Conservation (phyloP, 148 eudicot species). For the Linanthus parryae region DNA sequence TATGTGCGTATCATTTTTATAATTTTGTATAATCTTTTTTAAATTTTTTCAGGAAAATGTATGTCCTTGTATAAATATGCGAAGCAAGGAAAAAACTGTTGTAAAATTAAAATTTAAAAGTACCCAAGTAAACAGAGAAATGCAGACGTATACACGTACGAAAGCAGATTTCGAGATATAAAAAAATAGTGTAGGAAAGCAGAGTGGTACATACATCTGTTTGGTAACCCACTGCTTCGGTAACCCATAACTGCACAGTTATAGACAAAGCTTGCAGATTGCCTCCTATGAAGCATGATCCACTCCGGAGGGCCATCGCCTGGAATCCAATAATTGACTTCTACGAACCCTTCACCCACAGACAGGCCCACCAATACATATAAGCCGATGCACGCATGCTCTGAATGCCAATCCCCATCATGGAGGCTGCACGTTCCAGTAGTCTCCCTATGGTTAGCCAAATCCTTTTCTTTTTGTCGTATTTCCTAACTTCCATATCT, state of each 20-base stretch:
- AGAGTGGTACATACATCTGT: no score
- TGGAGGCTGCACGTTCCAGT: slow-evolving; percentile 61
- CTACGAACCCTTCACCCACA: background rate
- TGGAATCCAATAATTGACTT: background rate
- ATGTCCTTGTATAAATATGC: no score
- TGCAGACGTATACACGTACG: no score
- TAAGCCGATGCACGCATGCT: slow-evolving; percentile 63
- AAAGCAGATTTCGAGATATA: no score
- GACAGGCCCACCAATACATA: slow-evolving; percentile 67
- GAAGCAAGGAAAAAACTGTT: no score
- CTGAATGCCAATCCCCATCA: slow-evolving; percentile 92
- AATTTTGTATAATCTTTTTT: no score
- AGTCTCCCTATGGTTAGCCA: slow-evolving; percentile 63
- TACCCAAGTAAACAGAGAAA: no score
- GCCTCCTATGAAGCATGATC: background rate
- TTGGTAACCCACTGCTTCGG: no score
- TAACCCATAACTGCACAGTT: background rate
- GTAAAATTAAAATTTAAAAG: no score
- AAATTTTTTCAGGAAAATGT: no score
- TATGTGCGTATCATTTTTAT: no score
- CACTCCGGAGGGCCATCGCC: background rate
- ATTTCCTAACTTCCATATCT: slow-evolving; percentile 44
- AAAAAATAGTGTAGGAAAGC: no score
- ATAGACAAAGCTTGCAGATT: background rate
- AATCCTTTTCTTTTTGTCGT: slow-evolving; percentile 29